Base-by-base conservation (phyloP, 2,329 filamentous ascomycete species). In the Pseudomassariella vexata region DNA sequence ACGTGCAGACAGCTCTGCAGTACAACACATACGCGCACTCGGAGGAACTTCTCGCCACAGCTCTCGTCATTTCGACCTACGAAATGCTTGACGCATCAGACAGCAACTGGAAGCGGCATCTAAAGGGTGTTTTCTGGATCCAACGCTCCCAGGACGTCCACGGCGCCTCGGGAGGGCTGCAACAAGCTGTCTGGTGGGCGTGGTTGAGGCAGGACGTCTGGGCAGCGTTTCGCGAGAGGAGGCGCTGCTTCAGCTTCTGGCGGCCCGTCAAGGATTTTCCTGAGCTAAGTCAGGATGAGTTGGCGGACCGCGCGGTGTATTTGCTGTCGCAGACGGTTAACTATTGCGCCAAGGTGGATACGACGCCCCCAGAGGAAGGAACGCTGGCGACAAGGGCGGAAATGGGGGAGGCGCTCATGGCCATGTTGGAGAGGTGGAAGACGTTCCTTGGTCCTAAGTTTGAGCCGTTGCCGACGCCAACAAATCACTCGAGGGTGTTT, bases 181-280 rank as follows among this genome's bases (percentile, higher is more conserved):
- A 70, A 24, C 66, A 71, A 39, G 70, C 74, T 0, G 70, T 75
- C 0, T 81, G 76, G 77, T 82, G 77, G 76, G 67, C 70, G 1
- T 82, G 76, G 77, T 55, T 81, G 4, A 60, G 73, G n/a, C 77
- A 82, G 45, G 77, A 82, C 45, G 64, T 76, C 0, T 81, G 76
- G 76, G 76, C 73, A 2, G 76, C 76, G 0, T 79, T 79, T 40
- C 63, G 73, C 1, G 75, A 79, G 45, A 62, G 63, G 15, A 57
- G 77, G 5, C 61, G 66, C 6, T 66, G 68, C 3, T 65, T 78
- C 39, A 78, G 65, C 20, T 76, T 77, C 29, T 80, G 74, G 72
- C 62, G 60, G 25, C 74, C 74, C 0, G 66, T 61, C 6, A 69
- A 65, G 35, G 55, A 60, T 1, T 64, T 70, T 23, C 47, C 57